Base-by-base conservation (phyloP, 140 eudicot genomes). In the Senecio squalidus region DNA sequence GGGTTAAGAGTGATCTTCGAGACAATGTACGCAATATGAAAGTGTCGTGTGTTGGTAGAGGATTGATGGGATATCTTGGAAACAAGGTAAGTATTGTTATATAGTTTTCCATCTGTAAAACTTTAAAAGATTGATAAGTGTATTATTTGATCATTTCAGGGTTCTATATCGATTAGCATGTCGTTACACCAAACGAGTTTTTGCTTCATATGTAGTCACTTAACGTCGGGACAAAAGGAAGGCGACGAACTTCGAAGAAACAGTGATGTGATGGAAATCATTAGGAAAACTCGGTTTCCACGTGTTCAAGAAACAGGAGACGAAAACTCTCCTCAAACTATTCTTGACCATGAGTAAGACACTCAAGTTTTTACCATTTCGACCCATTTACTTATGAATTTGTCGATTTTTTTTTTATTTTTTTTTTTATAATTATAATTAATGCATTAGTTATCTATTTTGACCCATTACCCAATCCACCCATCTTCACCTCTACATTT, bases 11-110 rank as follows among this genome's bases (percentile, higher is more conserved):
- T 53, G 91, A 86, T 66, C 59, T 90, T 24, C 78, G 94, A 61
- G 95, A 86, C 20, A 64, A 78, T 33, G 91, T 86, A 63, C 75
- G 70, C 22, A 76, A 81, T 70, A 50, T 90, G 78, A 90, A 90
- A 50, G 98, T 90, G 25, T 86, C 95, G 9, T 90, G 97, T 64
- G 94, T 90, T 4, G 97, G 97, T 57, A 74, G 97, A 83, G 97
- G 98, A 41, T 77, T 91, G 71, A 91, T 91, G 95, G 95, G 95
- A 9, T 89, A 89, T 80, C 97, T 89, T 48, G 98, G 98, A 34
- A 91, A 91, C 65, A 91, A 91, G 96, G 97, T 90, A 55, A 58
- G 39, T 3, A 28, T n/a, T 0, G 21, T 5, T 43, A 25, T 26
- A 17, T 27, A 34, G 52, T 68, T 18, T 10, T 7, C n/a, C 5